A percentile compares a stretch with the other conserved stretches of the same genome.
Conservation (phyloP, 2,329 filamentous ascomycete genomes). For the Akanthomyces muscarius region DNA sequence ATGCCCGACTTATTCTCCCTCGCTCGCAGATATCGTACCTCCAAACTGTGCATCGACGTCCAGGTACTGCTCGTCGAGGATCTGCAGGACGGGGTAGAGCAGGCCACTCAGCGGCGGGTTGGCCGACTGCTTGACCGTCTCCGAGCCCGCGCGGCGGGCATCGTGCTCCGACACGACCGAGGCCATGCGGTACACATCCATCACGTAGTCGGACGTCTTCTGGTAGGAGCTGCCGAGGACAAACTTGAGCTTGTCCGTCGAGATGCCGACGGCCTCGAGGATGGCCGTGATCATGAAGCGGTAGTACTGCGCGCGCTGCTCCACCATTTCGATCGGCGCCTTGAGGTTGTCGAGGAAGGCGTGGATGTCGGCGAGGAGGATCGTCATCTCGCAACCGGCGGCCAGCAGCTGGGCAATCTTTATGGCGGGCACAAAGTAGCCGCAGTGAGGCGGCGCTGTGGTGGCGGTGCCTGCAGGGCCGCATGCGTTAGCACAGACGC, state of each 20-base stretch:
- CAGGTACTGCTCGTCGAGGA: conserved; percentile 85
- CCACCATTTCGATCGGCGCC: conserved; percentile 82
- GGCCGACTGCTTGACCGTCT: conserved; percentile 87
- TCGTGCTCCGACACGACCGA: conserved; percentile 71
- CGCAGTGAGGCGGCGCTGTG: conserved; percentile 82
- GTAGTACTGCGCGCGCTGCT: conserved; percentile 81
- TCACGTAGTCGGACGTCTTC: conserved; percentile 66
- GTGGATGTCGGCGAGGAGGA: conserved; percentile 72
- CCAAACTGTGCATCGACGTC: conserved; percentile 87
- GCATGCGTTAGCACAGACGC: neutral
- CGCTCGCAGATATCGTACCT: conserved; percentile 35
- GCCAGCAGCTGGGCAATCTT: conserved; percentile 86
- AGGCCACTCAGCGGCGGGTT: conserved; percentile 62
- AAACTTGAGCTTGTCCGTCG: conserved; percentile 75
- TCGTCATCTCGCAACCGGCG: conserved; percentile 76
- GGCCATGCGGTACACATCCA: conserved; percentile 80
- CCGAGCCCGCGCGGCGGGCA: conserved; percentile 84
- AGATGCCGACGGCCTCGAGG: conserved; percentile 72
- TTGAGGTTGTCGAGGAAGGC: conserved; percentile 81
- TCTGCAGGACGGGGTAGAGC: conserved; percentile 60
- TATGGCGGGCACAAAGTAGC: conserved; percentile 83
- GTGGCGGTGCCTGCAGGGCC: conserved; percentile 62
- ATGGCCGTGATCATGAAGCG: conserved; percentile 68
- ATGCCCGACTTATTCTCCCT: too few species aligned
- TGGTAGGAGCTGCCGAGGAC: conserved; percentile 85